These are phyloP conservation scores for Fusarium algeriense DNA, from an alignment of 2,329 filamentous ascomycete species.

Conservation along the genomic window DNA sequence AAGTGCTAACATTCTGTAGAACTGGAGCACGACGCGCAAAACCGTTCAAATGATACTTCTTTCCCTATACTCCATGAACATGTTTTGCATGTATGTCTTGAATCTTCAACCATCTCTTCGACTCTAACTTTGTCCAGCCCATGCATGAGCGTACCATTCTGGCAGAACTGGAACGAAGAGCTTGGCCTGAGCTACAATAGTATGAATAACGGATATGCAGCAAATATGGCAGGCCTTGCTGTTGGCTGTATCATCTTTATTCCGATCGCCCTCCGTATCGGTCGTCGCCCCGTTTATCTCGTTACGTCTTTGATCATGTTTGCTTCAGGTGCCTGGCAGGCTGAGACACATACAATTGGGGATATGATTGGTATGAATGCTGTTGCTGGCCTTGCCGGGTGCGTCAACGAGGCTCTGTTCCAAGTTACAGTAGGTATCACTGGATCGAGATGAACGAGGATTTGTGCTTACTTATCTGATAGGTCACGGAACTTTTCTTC, in stretches of 20 bases:
- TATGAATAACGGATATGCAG: conserved; percentile 46
- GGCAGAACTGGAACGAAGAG: conserved; percentile 32
- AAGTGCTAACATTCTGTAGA: background rate
- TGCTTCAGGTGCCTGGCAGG: conserved; percentile 43
- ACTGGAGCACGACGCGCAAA: conserved; percentile 36
- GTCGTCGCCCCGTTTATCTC: conserved; percentile 49
- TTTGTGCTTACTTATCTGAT: fast-evolving
- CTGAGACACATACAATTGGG: conserved; percentile 34
- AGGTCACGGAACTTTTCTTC: conserved; percentile 49
- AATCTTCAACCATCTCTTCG: fast-evolving
- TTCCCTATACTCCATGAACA: conserved; percentile 34
- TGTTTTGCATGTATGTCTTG: conserved; percentile 34
- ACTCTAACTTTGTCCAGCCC: background rate
- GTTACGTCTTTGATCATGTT: conserved; percentile 40
- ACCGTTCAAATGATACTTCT: conserved; percentile 24
- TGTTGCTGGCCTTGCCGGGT: conserved; percentile 51
- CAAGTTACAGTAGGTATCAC: conserved; percentile 50
- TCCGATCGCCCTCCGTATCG: conserved; percentile 50
- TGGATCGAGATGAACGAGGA: background rate
- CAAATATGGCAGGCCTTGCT: conserved; percentile 47
- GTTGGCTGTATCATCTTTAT: conserved; percentile 51
- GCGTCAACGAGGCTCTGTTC: conserved; percentile 53
- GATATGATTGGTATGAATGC: conserved; percentile 44
- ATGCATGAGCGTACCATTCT: conserved; percentile 38
- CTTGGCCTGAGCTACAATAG: conserved; percentile 39